Evolutionary conservation across 2,329 filamentous ascomycete genomes (phyloP), one percentile per base, ranked within the genome.

Genomic region (Epichloe bromicola): DNA sequence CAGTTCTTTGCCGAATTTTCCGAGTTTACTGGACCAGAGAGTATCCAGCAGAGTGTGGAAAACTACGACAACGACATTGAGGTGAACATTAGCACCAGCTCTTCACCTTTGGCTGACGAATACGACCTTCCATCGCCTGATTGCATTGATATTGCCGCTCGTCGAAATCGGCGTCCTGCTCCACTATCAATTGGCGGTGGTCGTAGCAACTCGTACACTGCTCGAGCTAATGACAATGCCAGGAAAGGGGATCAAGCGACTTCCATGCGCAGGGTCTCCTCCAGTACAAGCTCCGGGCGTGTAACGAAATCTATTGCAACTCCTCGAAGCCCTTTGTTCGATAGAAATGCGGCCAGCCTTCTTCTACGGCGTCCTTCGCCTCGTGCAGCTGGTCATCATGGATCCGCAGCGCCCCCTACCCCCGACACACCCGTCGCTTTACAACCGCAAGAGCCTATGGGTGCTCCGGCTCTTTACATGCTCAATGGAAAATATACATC

Each of bases 261-360:
- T 53, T 71, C 74, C 2, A 76, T 80, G 65, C 71, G 75, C 23
- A 72, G 77, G 41, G 76, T 79, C 42, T 71, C 73, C 14, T 80
- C 77, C 2, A 69, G 74, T 8, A 72, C 69, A 4, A 73, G 75
- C 5, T 60, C 64, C 26, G 63, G 60, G 3, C 61, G 67, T 39
- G 59, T 69, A 26, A 60, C 58, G 46, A 70, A 70, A 53, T 51
- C 56, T 5, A 56, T 55, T 2, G 59, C 57, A 38, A 63, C 61
- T 2, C 66, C 65, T 26, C 64, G 63, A 48, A 70, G 66, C 53
- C 66, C 65, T 7, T 68, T 63, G 55, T 68, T 71, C 46, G 73
- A 73, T 41, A 70, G 69, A 26, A 74, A 67, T 54, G 65, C 70
- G 37, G 74, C 76, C 51, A 68, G 63, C 23, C 61, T 75, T 4